Conservation (phyloP, 208 protist species). For the Leishmania aethiopica region DNA sequence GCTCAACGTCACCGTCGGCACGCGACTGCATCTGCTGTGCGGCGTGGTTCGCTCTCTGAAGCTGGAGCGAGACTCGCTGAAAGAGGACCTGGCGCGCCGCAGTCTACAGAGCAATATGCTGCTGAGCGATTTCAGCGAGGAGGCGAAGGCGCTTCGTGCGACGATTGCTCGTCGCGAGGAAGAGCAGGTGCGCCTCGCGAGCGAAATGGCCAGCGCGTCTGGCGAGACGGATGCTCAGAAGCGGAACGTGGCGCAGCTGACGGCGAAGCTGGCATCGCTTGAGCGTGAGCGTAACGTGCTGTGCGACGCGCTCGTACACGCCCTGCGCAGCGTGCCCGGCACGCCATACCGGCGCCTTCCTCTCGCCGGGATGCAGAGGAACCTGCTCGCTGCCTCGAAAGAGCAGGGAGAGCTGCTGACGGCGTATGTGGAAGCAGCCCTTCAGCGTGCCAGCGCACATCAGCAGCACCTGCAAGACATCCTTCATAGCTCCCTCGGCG, state of each 20-base stretch:
- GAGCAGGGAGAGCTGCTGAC: constrained; percentile 42
- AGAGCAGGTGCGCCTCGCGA: constrained; percentile 3
- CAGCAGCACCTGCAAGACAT: constrained; percentile 48
- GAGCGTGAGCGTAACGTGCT: constrained; percentile 43
- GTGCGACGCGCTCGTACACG: constrained; percentile 21
- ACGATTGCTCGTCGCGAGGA: constrained; percentile 11
- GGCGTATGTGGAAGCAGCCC: constrained; percentile 25
- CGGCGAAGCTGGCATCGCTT: constrained; percentile 18
- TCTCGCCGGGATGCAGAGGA: constrained; percentile 24
- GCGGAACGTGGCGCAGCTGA: constrained; percentile 17
- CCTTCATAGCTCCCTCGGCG: constrained; percentile 63
- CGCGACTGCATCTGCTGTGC: constrained; percentile 39
- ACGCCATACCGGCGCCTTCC: background rate
- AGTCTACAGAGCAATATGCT: constrained; percentile 38
- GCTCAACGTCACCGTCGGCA: constrained; percentile 33
- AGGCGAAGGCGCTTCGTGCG: constrained; percentile 25
- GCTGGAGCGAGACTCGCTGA: constrained; percentile 45
- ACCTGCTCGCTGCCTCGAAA: constrained; percentile 56
- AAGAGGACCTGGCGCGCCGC: constrained; percentile 45
- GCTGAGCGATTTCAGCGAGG: constrained; percentile 26
- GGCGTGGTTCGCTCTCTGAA: constrained; percentile 39
- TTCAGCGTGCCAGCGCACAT: constrained; percentile 31
- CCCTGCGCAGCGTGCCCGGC: constrained; percentile 12
- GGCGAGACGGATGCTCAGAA: constrained; percentile 25
- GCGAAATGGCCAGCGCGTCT: background rate